Percentiles rank a stretch among this genome's conserved stretches.
These are phyloP conservation scores for Cyathus striatus DNA, from an alignment of 768 basidiomycete species.

Conservation along the genomic window DNA sequence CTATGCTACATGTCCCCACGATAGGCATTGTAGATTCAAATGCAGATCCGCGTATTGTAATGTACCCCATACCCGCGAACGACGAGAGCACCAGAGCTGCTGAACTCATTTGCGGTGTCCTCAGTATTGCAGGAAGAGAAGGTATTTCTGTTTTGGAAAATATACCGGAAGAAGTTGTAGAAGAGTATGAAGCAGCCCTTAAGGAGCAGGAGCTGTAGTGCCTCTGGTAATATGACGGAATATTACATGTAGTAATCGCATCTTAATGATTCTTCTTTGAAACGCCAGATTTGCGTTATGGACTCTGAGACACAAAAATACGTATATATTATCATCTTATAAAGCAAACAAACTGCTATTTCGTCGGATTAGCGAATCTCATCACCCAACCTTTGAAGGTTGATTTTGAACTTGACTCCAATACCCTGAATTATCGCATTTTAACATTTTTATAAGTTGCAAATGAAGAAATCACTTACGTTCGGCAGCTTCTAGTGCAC, in stretches of 20 bases:
- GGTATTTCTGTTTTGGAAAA: conserved; percentile 48
- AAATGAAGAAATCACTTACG: conserved; percentile 44
- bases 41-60: conserved; percentile 91
- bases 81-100: conserved; percentile 90
- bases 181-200: too few species aligned
- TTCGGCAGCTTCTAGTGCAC: conserved; percentile 84
- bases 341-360: too few species aligned
- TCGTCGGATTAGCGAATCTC: too few species aligned
- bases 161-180: too few species aligned
- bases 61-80: conserved; percentile 98
- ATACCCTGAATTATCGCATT: conserved; percentile 41
- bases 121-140: conserved; percentile 83
- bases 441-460: conserved; percentile 12
- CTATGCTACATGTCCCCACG: conserved; percentile 85
- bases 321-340: too few species aligned
- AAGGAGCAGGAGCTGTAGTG: too few species aligned
- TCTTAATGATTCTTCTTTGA: too few species aligned
- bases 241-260: too few species aligned
- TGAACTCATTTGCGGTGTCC: conserved; percentile 83
- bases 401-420: conserved; percentile 64
- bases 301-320: too few species aligned
- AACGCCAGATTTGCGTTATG: too few species aligned
- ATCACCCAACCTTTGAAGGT: conserved; percentile 9
- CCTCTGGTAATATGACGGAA: too few species aligned
- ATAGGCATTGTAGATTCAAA: conserved; percentile 94